Evolutionary conservation across 805 yeast species (phyloP).

Genomic region (Lipomyces sp.): DNA sequence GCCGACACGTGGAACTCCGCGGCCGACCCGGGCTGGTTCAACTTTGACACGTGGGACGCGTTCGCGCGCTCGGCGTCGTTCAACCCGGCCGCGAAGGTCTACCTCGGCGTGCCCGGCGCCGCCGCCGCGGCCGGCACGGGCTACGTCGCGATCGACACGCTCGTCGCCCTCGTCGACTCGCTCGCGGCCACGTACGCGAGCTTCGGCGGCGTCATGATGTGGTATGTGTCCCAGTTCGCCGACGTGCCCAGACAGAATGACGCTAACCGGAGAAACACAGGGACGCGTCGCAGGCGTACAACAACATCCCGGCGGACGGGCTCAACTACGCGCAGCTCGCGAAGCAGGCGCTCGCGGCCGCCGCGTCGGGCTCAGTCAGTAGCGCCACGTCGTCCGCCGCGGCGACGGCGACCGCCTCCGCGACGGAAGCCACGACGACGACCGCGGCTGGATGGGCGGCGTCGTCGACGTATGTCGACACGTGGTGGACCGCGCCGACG

Average conservation of each 20-base stretch:
- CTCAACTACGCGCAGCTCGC: slow-evolving; percentile 46
- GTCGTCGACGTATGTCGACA: not conserved
- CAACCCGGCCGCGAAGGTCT: slow-evolving; percentile 66
- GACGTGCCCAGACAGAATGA: too few relatives aligned
- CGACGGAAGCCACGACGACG: not conserved
- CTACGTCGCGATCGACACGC: slow-evolving; percentile 46
- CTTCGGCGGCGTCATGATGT: slow-evolving; percentile 73
- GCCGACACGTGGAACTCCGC: slow-evolving; percentile 37
- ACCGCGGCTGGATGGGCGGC: not conserved
- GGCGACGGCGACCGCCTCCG: not conserved
- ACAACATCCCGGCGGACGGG: slow-evolving; percentile 45
- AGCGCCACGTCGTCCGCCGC: too few relatives aligned
- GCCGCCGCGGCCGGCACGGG: slow-evolving; percentile 55
- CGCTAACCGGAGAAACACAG: too few relatives aligned
- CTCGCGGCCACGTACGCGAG: slow-evolving; percentile 41
- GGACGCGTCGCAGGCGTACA: slow-evolving; percentile 57
- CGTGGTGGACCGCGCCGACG: too few relatives aligned
- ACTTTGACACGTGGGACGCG: slow-evolving; percentile 51
- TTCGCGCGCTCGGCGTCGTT: slow-evolving; percentile 53
- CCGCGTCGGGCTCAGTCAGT: not conserved
- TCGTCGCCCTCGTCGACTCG: slow-evolving; percentile 26
- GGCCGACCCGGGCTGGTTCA: slow-evolving; percentile 45
- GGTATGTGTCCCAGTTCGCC: slow-evolving; percentile 50
- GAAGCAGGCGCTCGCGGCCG: slow-evolving; percentile 42
- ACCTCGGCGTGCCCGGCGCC: slow-evolving; percentile 71